These are phyloP conservation scores for Xylariaceae sp. DNA, from an alignment of 2,329 filamentous ascomycete genomes.

Conservation along the genomic window DNA sequence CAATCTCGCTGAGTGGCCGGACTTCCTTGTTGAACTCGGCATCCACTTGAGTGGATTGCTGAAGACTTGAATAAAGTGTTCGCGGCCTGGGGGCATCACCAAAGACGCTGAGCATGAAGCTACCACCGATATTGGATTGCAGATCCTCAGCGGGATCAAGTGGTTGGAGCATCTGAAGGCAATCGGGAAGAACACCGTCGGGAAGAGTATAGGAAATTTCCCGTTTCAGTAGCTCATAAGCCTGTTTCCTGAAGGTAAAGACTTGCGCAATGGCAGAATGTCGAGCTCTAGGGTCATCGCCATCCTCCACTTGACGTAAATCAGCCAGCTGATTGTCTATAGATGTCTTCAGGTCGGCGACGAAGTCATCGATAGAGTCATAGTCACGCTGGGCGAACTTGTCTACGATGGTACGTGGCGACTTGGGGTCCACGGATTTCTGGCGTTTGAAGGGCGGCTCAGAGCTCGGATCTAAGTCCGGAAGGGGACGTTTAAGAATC, in stretches of 20 bases:
- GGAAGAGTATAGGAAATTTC: conserved; percentile 47
- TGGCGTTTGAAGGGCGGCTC: conserved; percentile 57
- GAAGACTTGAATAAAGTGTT: conserved; percentile 83
- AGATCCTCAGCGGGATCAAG: conserved; percentile 38
- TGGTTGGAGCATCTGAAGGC: conserved; percentile 34
- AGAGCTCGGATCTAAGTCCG: conserved; percentile 38
- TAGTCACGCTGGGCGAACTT: conserved; percentile 50
- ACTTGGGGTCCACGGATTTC: conserved; percentile 45
- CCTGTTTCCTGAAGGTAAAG: conserved; percentile 55
- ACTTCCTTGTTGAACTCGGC: conserved; percentile 25
- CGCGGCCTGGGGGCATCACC: conserved; percentile 69
- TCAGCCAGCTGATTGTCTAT: conserved; percentile 46
- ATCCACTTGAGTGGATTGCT: conserved; percentile 40
- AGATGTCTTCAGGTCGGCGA: conserved; percentile 50
- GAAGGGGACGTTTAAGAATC: conserved; percentile 50
- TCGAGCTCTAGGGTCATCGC: conserved; percentile 25
- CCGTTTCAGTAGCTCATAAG: conserved; percentile 57
- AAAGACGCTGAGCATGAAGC: conserved; percentile 68
- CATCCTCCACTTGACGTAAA: conserved; percentile 30
- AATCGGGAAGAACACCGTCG: conserved; percentile 5
- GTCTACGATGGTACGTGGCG: conserved; percentile 45
- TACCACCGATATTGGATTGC: conserved; percentile 38
- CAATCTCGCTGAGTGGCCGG: conserved; percentile 54
- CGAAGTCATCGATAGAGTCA: conserved; percentile 59
- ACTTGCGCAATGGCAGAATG: conserved; percentile 41